Percentiles rank a stretch among this genome's conserved stretches.
Conservation (phyloP, 164 flowering plant species). For the Chloranthus sessilifolius region DNA sequence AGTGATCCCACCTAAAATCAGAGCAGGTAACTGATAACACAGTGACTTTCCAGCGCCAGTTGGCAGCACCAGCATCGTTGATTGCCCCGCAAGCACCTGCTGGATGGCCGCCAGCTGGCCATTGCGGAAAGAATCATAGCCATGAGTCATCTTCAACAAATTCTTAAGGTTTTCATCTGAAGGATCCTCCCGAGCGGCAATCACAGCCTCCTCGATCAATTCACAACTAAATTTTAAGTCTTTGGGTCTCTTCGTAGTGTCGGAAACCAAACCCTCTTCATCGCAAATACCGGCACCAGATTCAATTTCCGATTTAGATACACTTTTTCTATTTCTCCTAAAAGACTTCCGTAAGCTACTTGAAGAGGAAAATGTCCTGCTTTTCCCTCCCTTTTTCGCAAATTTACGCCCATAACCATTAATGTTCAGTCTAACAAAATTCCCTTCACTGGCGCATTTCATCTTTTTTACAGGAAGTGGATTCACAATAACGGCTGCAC, state of each 20-base stretch:
- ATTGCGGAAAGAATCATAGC: slow-evolving; percentile 72
- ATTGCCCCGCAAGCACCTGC: slow-evolving; percentile 62
- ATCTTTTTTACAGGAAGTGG: slow-evolving; percentile 1
- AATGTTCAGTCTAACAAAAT: slow-evolving; percentile 80
- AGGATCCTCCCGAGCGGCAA: slow-evolving; percentile 43
- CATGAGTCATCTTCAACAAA: slow-evolving; percentile 64
- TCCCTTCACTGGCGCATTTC: slow-evolving; percentile 58
- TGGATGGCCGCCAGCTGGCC: slow-evolving; percentile 87
- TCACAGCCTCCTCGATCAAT: slow-evolving; percentile 40
- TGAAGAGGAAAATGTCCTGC: slow-evolving; percentile 8
- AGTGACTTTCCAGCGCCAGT: slow-evolving; percentile 94
- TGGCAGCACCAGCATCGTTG: slow-evolving; percentile 86
- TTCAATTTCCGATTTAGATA: slow-evolving; percentile 18
- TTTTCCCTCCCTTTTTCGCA: slow-evolving; percentile 19
- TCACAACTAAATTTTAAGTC: slow-evolving; percentile 16
- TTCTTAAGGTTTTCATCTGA: slow-evolving; percentile 70
- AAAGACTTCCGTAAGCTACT: slow-evolving; percentile 13
- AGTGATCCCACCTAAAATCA: slow-evolving; percentile 73
- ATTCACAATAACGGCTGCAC: background rate
- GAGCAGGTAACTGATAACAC: slow-evolving; percentile 89
- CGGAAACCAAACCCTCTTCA: slow-evolving; percentile 46
- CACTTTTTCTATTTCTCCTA: slow-evolving; percentile 31
- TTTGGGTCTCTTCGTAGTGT: slow-evolving; percentile 13
- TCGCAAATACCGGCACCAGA: slow-evolving; percentile 25
- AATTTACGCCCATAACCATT: slow-evolving; percentile 61